Conservation (phyloP, 345 rosid species). For the Arabidopsis suecica region DNA sequence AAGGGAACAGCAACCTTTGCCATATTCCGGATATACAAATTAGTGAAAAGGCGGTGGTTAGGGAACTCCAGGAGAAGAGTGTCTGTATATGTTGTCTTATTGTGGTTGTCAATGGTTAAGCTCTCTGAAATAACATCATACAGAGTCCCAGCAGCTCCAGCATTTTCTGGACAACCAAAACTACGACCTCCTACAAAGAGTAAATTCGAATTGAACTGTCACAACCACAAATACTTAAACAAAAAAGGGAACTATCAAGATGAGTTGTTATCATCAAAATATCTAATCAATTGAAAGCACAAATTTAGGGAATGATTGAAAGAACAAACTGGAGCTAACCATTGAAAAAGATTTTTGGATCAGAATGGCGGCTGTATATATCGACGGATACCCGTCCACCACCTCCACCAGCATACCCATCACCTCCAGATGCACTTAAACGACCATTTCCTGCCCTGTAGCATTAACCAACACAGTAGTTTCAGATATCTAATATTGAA, state of each 20-base stretch:
- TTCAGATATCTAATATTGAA: not conserved
- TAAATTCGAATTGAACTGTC: not conserved
- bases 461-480: conserved; percentile 43
- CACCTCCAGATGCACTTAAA: conserved; percentile 95
- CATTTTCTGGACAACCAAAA: conserved; percentile 75
- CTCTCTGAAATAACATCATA: conserved; percentile 92
- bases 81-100: conserved; percentile 77
- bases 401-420: conserved; percentile 97
- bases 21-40: conserved; percentile 73
- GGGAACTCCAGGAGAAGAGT: conserved; percentile 94
- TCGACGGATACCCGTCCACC: conserved; percentile 91
- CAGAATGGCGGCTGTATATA: conserved; percentile 85
- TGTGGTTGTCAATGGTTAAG: conserved; percentile 76
- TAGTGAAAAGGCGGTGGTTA: conserved; percentile 88
- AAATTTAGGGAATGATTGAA: not conserved
- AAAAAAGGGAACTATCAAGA: conserved; percentile 15
- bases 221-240: conserved; percentile 2
- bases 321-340: conserved; percentile 57
- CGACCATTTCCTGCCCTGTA: conserved; percentile 89
- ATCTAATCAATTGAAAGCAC: not conserved
- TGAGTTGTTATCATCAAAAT: conserved; percentile 1
- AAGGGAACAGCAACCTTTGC: conserved; percentile 94
- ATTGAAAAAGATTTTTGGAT: conserved; percentile 77
- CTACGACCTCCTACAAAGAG: conserved; percentile 81
- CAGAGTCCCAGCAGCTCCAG: conserved; percentile 96